These are phyloP conservation scores for Epichloe bromicola DNA, from an alignment of 2,329 filamentous ascomycete species.

Conservation along the genomic window DNA sequence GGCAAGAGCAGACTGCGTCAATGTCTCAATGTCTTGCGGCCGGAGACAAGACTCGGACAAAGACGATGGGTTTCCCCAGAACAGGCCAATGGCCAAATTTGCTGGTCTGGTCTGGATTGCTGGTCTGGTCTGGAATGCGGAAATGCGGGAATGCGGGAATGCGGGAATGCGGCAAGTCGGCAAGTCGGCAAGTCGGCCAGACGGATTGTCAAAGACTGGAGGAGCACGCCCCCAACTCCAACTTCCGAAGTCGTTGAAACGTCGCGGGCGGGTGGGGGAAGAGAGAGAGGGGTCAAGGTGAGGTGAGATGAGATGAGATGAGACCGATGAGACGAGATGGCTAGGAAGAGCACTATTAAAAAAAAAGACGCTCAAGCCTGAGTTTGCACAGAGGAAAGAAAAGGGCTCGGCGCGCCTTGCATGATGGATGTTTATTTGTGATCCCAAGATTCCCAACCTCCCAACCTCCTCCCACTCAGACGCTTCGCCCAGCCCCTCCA, in stretches of 20 bases:
- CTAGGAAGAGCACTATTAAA: not conserved
- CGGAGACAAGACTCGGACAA: no score
- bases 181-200: not conserved
- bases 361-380: not conserved
- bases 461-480: slow-evolving; percentile 15
- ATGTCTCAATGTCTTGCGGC: not conserved
- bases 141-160: not conserved
- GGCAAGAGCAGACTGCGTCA: not conserved
- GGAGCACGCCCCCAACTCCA: not conserved
- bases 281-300: not conserved
- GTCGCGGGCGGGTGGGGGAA: no score
- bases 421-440: not conserved
- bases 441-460: slow-evolving; percentile 18
- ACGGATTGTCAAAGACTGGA: not conserved
- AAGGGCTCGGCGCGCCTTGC: not conserved
- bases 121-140: no score
- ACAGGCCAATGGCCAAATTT: no score
- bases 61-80: no score
- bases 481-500: slow-evolving; percentile 16
- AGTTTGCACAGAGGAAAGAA: not conserved
- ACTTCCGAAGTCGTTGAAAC: not conserved
- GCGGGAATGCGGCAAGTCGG: no score
- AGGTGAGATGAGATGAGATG: not conserved
- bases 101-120: no score
- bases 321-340: not conserved